phyloP scores from a whole-genome alignment of 1,284 basidiomycete species.

The Naganishia liquefaciens region DNA sequence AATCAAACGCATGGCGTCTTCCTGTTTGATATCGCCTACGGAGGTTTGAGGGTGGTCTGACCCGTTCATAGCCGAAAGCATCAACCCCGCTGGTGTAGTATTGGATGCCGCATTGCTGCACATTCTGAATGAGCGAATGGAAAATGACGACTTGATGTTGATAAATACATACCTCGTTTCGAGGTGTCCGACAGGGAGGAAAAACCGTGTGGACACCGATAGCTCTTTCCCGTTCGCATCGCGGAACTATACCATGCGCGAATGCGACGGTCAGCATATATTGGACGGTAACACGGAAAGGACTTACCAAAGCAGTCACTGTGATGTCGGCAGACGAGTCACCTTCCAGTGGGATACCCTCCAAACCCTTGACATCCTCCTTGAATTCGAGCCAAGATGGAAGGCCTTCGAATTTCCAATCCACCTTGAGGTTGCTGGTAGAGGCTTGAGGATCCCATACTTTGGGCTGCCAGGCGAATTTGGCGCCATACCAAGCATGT shows the following conservation, averaged over 20 bases:
- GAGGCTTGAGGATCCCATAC: slow-evolving; percentile 96
- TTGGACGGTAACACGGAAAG: too few relatives aligned
- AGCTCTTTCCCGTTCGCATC: slow-evolving; percentile 23
- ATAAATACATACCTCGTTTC: slow-evolving; percentile 10
- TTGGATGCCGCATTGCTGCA: slow-evolving; percentile 14
- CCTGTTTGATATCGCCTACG: slow-evolving; percentile 15
- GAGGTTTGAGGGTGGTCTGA: background rate
- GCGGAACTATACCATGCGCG: background rate
- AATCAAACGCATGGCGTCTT: slow-evolving; percentile 1
- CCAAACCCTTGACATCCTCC: slow-evolving; percentile 63
- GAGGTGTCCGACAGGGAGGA: slow-evolving; percentile 19
- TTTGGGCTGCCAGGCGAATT: slow-evolving; percentile 72
- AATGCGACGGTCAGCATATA: background rate
- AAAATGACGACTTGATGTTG: background rate
- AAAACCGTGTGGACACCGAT: slow-evolving; percentile 19
- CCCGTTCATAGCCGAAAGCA: slow-evolving; percentile 23
- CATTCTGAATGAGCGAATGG: background rate
- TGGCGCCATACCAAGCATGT: slow-evolving; percentile 56
- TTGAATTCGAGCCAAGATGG: slow-evolving; percentile 89
- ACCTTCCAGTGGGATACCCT: slow-evolving; percentile 61
- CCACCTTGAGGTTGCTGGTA: slow-evolving; percentile 72
- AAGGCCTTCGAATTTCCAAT: slow-evolving; percentile 63
- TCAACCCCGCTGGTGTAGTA: slow-evolving; percentile 22
- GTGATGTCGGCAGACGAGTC: slow-evolving; percentile 22
- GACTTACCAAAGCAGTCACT: slow-evolving; percentile 27